A percentile compares a stretch with the other conserved stretches of the same genome.
phyloP scores from a whole-genome alignment of 2,329 filamentous ascomycete species.

The Graphilbum ipis-grandicollis region DNA sequence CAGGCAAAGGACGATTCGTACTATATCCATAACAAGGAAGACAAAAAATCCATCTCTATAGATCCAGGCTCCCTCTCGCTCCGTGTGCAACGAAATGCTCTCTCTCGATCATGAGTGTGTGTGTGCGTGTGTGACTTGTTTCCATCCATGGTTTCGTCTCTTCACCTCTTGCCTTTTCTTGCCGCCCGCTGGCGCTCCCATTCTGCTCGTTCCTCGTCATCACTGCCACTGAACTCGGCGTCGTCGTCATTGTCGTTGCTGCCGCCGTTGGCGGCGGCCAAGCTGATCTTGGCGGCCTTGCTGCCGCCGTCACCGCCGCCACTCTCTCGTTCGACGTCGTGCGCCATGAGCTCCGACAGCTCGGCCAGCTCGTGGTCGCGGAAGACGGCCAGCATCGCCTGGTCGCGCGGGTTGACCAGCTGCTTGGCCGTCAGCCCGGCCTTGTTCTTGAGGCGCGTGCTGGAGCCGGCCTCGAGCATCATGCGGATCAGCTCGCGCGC shows the following conservation, averaged over 20 bases:
- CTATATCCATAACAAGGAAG: background rate
- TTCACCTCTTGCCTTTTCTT: background rate
- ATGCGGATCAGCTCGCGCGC: slow-evolving; percentile 55
- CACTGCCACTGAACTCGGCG: slow-evolving; percentile 45
- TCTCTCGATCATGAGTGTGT: no score
- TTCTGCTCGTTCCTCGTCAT: slow-evolving; percentile 45
- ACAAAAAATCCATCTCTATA: background rate
- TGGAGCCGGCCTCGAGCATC: slow-evolving; percentile 63
- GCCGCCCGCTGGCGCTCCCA: slow-evolving; percentile 32
- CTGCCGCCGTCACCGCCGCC: slow-evolving; percentile 5
- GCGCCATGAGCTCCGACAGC: slow-evolving; percentile 32
- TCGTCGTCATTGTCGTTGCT: slow-evolving; percentile 32
- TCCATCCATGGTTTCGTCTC: no score
- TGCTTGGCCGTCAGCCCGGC: slow-evolving; percentile 54
- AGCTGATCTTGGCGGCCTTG: slow-evolving; percentile 9
- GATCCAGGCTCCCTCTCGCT: background rate
- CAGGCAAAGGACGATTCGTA: background rate
- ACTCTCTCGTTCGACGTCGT: slow-evolving; percentile 38
- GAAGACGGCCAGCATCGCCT: slow-evolving; percentile 42
- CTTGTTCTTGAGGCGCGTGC: slow-evolving; percentile 45
- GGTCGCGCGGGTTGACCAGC: slow-evolving; percentile 56
- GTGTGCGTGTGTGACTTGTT: no score
- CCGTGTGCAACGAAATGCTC: background rate
- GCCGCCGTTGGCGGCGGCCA: background rate
- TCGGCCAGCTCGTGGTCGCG: slow-evolving; percentile 41